Evolutionary conservation across 345 rosid genomes (phyloP).

Genomic region (Corchorus capsularis): DNA sequence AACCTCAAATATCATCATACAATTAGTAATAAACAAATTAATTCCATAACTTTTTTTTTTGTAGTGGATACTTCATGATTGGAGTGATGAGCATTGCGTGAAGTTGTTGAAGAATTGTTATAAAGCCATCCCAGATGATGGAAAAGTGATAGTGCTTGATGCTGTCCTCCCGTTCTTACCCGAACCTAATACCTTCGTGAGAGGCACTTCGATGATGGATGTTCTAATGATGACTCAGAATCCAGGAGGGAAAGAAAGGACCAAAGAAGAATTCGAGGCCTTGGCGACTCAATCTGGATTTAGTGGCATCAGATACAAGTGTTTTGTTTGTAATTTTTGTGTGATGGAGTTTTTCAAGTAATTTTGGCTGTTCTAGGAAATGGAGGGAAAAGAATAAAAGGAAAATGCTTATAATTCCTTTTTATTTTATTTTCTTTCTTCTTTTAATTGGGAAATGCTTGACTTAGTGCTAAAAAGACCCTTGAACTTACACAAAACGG

Average conservation of each 20-base stretch:
- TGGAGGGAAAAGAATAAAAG: no score
- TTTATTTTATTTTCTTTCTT: no score
- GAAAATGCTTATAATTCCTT: no score
- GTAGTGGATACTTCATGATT: conserved; percentile 50
- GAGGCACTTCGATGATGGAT: not conserved
- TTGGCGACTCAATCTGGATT: conserved; percentile 7
- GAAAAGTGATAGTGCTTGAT: conserved; percentile 37
- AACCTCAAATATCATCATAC: no score
- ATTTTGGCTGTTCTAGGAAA: no score
- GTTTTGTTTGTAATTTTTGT: not conserved
- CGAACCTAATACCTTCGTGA: not conserved
- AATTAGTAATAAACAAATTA: no score
- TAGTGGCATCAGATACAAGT: not conserved
- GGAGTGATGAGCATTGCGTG: conserved; percentile 46
- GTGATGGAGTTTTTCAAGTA: not conserved
- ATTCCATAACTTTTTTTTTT: not conserved
- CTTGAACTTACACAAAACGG: no score
- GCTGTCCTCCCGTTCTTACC: not conserved
- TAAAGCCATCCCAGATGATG: conserved; percentile 28
- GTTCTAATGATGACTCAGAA: conserved; percentile 4
- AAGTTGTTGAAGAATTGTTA: conserved; percentile 34
- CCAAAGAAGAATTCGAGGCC: not conserved
- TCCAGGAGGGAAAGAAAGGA: not conserved
- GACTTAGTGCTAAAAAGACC: no score
- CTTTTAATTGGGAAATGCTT: no score